phyloP scores from a whole-genome alignment of 2,329 filamentous ascomycete species.

The Sporothrix inflata region DNA sequence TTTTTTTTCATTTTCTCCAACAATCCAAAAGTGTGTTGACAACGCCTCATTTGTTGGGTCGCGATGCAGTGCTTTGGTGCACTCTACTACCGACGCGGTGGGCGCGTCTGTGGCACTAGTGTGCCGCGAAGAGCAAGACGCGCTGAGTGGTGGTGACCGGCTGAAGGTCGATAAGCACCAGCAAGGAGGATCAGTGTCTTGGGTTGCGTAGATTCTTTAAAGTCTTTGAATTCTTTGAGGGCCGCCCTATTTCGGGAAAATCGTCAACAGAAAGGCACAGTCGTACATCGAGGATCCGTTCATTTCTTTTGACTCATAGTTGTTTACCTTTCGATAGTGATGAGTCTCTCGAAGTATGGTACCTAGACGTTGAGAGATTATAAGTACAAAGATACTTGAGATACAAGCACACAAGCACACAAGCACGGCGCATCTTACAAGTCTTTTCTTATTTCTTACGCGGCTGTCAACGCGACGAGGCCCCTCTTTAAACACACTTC shows the following conservation, averaged over 20 bases:
- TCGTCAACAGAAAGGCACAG: background rate
- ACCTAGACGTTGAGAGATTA: background rate
- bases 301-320: background rate
- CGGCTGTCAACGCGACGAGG: background rate
- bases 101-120: background rate
- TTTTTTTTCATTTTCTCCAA: background rate
- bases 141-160: background rate
- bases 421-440: background rate
- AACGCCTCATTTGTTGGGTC: background rate
- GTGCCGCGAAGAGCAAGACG: background rate
- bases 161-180: background rate
- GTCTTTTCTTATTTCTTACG: background rate
- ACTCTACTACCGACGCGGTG: background rate
- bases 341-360: background rate
- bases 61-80: background rate
- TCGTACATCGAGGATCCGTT: background rate
- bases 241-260: slow-evolving; percentile 3
- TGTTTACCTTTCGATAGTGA: background rate
- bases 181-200: background rate
- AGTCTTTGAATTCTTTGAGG: background rate
- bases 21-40: background rate
- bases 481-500: slow-evolving; percentile 15
- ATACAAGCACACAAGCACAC: background rate
- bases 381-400: background rate
- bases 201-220: background rate